Conservation (phyloP, 495 filamentous ascomycete genomes). For the Neurospora sp. region DNA sequence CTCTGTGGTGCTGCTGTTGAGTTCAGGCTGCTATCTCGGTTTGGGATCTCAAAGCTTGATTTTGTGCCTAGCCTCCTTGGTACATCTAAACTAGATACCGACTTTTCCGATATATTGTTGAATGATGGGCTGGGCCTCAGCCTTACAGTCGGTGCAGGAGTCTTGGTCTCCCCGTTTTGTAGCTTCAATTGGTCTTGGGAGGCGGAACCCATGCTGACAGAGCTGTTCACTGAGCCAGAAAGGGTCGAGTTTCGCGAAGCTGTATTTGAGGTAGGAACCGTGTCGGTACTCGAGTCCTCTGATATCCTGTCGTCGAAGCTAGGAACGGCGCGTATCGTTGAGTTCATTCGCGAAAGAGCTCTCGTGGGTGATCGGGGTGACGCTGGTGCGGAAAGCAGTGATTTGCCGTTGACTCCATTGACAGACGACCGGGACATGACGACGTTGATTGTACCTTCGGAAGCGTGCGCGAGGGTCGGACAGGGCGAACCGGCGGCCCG, state of each 20-base stretch:
- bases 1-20: constrained; percentile 8
- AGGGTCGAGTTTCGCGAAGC: constrained; percentile 33
- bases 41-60: constrained; percentile 17
- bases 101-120: constrained; percentile 6
- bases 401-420: constrained; percentile 11
- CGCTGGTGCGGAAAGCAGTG: constrained; percentile 5
- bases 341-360: constrained; percentile 21
- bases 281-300: constrained; percentile 22
- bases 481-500: constrained; percentile 6
- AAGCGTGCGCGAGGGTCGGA: constrained; percentile 23
- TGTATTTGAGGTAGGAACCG: constrained; percentile 20
- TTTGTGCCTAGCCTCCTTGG: constrained; percentile 1
- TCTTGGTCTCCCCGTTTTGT: constrained; percentile 11
- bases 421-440: constrained; percentile 21
- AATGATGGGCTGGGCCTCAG: constrained; percentile 21
- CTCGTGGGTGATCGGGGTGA: constrained; percentile 1
- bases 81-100: constrained; percentile 2
- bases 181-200: constrained; percentile 23
- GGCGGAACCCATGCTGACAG: constrained; percentile 26
- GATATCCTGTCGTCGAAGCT: constrained; percentile 29
- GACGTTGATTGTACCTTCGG: constrained; percentile 25
- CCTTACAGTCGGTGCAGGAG: constrained; percentile 12
- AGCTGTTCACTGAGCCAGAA: constrained; percentile 39
- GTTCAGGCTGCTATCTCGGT: constrained; percentile 19
- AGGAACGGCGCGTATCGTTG: constrained; percentile 38